Base-by-base conservation (phyloP, 176 grass and related monocot species). In the Elaeis guineensis region DNA sequence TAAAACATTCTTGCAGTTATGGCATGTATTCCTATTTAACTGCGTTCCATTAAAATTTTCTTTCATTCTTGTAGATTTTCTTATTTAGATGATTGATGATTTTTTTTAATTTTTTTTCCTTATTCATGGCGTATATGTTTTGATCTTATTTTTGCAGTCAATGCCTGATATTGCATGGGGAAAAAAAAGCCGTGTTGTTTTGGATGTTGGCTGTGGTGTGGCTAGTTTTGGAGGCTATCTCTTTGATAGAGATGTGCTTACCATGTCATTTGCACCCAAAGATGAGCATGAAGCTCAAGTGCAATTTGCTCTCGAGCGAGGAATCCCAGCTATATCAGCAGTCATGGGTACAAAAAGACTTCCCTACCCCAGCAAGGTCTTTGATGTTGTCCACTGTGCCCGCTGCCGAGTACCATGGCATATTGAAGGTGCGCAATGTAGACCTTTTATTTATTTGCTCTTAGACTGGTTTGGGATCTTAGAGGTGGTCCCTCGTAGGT, bases 201-300 rank as follows among this genome's bases (percentile, higher is more conserved):
- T 99, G 62, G 94, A 99, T 83, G 85, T 99, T 71, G 94, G 94
- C 57, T 89, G 88, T 83, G 94, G 94, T 60, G 94, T 99, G 74
- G 94, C 94, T 29, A 99, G 88, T 66, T 99, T 99, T 83, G 94
- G 94, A 59, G 94, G 94, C 19, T 99, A 89, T 67, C 79, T 93
- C 69, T 99, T 99, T 76, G 94, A 99, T 35, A 93, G 94, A 93
- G 88, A 99, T 74, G 84, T 76, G 17, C 77, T 99, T 49, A 75
- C 88, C 17, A 93, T 93, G 94, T 99, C 94, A 72, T 99, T 99
- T 78, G 94, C 94, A 73, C 94, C 94, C 52, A 99, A 99, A 76
- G 94, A 99, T 59, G 94, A 99, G 85, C 94, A 99, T 69, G 94
- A 99, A 79, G 94, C 88, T 44, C 94, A 99, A 85, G 85, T 99